Percentiles rank a stretch among this genome's conserved stretches.
Evolutionary conservation across 345 rosid genomes (phyloP).

Genomic region (Sisymbrium altissimum): DNA sequence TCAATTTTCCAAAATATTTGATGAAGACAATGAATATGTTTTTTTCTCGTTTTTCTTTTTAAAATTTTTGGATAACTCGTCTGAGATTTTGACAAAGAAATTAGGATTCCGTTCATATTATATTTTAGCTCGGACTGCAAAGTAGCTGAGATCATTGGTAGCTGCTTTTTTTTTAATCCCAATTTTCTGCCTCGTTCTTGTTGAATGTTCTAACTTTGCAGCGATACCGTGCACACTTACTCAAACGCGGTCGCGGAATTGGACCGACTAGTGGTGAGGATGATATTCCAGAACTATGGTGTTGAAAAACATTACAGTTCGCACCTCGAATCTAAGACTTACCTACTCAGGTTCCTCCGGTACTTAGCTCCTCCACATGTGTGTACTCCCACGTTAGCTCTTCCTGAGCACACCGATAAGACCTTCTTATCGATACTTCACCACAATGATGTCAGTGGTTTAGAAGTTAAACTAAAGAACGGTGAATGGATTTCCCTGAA

Average conservation of each 20-base stretch:
- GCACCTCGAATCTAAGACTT: slow-evolving; percentile 29
- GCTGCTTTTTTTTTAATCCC: too few relatives aligned
- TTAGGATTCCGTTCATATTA: too few relatives aligned
- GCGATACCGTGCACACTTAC: slow-evolving; percentile 29
- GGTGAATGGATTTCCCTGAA: slow-evolving; percentile 43
- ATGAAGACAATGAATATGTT: too few relatives aligned
- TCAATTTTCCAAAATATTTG: too few relatives aligned
- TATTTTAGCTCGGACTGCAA: too few relatives aligned
- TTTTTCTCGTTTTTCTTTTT: too few relatives aligned
- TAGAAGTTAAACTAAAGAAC: slow-evolving; percentile 43
- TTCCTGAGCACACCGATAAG: slow-evolving; percentile 50
- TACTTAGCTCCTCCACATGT: slow-evolving; percentile 34
- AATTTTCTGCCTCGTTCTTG: not conserved
- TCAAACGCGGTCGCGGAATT: slow-evolving; percentile 38
- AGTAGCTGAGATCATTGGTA: too few relatives aligned
- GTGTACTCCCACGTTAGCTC: slow-evolving; percentile 26
- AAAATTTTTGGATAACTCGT: too few relatives aligned
- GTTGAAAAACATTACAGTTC: slow-evolving; percentile 35
- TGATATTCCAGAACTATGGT: slow-evolving; percentile 55
- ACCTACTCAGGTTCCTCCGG: slow-evolving; percentile 45
- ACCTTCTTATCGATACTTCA: slow-evolving; percentile 50
- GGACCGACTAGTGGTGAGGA: slow-evolving; percentile 39
- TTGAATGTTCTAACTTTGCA: slow-evolving; percentile 6
- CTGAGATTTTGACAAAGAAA: too few relatives aligned
- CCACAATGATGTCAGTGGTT: slow-evolving; percentile 50